Evolutionary conservation across 1,284 basidiomycete genomes (phyloP).

Genomic region (Microbotryum saponariae): DNA sequence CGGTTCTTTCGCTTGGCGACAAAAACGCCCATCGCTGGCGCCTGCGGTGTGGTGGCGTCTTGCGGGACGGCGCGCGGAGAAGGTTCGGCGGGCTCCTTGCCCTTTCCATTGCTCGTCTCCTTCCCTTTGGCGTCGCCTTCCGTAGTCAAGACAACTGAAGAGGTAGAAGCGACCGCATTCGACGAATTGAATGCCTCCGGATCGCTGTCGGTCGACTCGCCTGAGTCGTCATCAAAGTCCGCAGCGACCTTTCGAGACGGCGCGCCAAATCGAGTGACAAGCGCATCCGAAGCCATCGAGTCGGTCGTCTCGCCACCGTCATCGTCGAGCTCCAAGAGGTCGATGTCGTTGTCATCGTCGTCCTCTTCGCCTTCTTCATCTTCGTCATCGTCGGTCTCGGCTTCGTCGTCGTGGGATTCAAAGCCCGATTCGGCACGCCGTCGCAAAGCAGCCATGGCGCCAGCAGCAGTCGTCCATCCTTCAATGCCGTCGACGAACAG

Average conservation of each 20-base stretch:
- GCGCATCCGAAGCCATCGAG: constrained; percentile 35
- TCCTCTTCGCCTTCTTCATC: not conserved
- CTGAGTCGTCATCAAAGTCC: constrained; percentile 9
- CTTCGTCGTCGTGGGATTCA: constrained; percentile 30
- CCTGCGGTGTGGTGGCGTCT: not conserved
- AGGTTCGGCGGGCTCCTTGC: not conserved
- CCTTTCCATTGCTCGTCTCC: constrained; percentile 2
- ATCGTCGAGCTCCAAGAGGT: constrained; percentile 1
- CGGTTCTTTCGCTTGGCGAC: constrained; percentile 4
- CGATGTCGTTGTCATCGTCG: too few species aligned
- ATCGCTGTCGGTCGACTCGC: constrained; percentile 4
- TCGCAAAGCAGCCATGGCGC: constrained; percentile 1
- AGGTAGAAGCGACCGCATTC: constrained; percentile 20
- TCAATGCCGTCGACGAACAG: constrained; percentile 6
- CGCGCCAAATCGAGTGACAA: constrained; percentile 32
- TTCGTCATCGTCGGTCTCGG: constrained; percentile 17
- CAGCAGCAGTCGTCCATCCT: not conserved
- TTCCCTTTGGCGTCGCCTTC: constrained; percentile 9
- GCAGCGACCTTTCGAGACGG: constrained; percentile 3
- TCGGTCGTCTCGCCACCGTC: constrained; percentile 35
- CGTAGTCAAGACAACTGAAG: constrained; percentile 8
- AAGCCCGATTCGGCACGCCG: constrained; percentile 13
- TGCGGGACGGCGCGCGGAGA: not conserved
- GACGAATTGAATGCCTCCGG: constrained; percentile 9
- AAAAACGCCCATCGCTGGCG: constrained; percentile 25